Percentiles rank a stretch among this genome's conserved stretches.
These are phyloP conservation scores for Striga hermonthica DNA, from an alignment of 305 asterid species.

Conservation along the genomic window DNA sequence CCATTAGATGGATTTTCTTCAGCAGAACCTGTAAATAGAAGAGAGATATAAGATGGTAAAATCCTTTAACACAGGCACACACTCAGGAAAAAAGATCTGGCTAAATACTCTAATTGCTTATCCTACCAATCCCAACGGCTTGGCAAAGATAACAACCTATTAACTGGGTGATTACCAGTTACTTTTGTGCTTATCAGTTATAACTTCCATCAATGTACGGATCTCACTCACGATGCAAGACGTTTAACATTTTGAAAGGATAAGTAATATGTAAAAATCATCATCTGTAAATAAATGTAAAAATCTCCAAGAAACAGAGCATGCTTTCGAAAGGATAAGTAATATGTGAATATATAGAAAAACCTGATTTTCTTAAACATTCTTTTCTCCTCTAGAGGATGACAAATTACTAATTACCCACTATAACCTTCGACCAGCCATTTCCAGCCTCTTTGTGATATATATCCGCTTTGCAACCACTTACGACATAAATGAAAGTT, in stretches of 20 bases:
- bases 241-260: background rate
- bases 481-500: conserved; percentile 50
- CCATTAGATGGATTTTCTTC: conserved; percentile 40
- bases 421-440: conserved; percentile 53
- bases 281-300: conserved; percentile 10
- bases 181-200: conserved; percentile 19
- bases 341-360: background rate
- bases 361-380: background rate
- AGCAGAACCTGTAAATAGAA: conserved; percentile 44
- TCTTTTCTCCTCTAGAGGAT: conserved; percentile 24
- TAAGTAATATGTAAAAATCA: too few relatives aligned
- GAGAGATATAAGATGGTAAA: conserved; percentile 28
- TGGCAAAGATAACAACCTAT: conserved; percentile 8
- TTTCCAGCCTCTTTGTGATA: conserved; percentile 36
- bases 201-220: background rate
- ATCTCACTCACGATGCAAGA: conserved; percentile 16
- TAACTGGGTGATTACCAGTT: conserved; percentile 5
- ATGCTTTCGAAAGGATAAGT: conserved; percentile 18
- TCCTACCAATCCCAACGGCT: conserved; percentile 12
- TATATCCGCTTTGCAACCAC: conserved; percentile 41
- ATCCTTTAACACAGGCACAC: background rate
- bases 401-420: conserved; percentile 47
- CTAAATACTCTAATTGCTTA: conserved; percentile 3
- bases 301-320: conserved; percentile 17
- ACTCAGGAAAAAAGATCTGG: conserved; percentile 5